Conservation (phyloP, 2,329 filamentous ascomycete genomes). For the Verticillium zaregamsianum region DNA sequence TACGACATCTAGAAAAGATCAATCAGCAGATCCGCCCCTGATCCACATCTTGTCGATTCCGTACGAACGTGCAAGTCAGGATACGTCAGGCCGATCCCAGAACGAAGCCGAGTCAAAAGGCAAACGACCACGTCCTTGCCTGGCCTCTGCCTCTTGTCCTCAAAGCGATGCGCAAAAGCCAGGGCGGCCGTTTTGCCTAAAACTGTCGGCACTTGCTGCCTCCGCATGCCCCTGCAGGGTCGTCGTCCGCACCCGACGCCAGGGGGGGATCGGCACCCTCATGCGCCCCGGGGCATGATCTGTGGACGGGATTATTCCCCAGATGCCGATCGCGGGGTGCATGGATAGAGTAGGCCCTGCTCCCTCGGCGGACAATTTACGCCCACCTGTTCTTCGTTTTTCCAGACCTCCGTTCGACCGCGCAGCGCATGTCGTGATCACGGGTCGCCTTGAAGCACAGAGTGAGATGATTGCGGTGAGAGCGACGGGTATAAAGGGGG, state of each 20-base stretch:
- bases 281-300: background rate
- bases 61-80: too few species aligned
- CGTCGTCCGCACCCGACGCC: background rate
- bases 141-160: background rate
- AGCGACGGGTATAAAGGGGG: background rate
- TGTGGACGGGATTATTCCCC: conserved; percentile 5
- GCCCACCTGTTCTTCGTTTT: conserved; percentile 7
- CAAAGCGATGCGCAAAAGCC: background rate
- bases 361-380: conserved; percentile 3
- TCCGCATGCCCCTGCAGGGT: background rate
- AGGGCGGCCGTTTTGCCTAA: conserved; percentile 18
- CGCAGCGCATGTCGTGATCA: background rate
- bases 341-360: background rate
- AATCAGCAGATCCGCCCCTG: too few species aligned
- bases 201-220: conserved; percentile 17
- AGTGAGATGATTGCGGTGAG: background rate
- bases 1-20: too few species aligned
- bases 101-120: too few species aligned
- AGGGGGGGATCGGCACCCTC: background rate
- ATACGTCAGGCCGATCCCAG: too few species aligned
- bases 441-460: too few species aligned
- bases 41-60: too few species aligned
- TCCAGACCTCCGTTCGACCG: background rate
- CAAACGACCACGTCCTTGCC: too few species aligned
- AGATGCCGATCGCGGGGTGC: background rate